Evolutionary conservation across 129 eudicot species (phyloP), one percentile per base, ranked within the genome.

Genomic region (Flaveria trinervia): DNA sequence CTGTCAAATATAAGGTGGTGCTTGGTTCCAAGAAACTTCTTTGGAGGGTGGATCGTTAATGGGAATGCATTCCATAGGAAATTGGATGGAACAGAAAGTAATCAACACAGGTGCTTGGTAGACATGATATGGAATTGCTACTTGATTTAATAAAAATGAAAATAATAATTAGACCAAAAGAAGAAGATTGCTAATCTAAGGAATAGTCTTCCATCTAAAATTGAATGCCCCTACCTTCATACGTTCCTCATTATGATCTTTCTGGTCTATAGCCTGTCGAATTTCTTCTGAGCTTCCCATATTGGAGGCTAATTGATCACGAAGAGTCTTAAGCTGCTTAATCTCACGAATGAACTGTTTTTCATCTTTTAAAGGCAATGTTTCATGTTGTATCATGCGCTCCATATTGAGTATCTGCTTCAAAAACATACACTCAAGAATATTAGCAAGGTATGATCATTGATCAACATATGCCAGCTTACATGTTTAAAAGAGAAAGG

Each of bases 341-440:
- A 89, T 92, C 79, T 89, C 88, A 68, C 89, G 93, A 75, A 89
- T 86, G 65, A 87, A 52, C 51, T 77, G 84, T 36, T 87, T 92
- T 78, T 92, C 97, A 57, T 92, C 93, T 60, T 86, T 89, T 68
- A 89, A 74, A 8, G 60, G 50, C 62, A 85, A 75, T 28, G 96
- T 92, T 70, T 92, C 96, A 65, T 92, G 97, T 76, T 85, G 85
- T 50, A 92, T 89, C 85, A 74, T 82, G 65, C 74, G 88, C 68
- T 92, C 92, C 89, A 87, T 82, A 41, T 68, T 70, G 60, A 65
- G 30, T 75, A 92, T 85, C 97, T 92, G 96, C 65, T 68, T 79
- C 16, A 10, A 45, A 48, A 45, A 48, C 64, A 49, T 55, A 70
- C n/a, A 54, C n/a, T 26, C 60, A 16, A 61, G 17, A 62, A 74